These are phyloP conservation scores for Pilaira anomala DNA, from an alignment of 192 early-diverging fungal genomes.

Conservation along the genomic window DNA sequence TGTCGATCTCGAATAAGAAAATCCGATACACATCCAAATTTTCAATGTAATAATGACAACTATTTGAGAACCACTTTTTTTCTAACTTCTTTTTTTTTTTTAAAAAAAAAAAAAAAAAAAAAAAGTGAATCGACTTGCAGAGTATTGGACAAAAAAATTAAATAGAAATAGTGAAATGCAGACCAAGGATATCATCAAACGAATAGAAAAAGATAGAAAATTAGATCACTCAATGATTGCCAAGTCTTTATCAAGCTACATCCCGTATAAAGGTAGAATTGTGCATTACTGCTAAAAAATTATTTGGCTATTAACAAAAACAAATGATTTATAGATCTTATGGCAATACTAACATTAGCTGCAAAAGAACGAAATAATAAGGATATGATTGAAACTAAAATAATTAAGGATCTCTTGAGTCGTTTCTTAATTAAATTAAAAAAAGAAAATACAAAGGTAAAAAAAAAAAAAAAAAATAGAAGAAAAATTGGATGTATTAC, in stretches of 20 bases:
- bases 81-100: not conserved
- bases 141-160: not conserved
- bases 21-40: conserved; percentile 83
- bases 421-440: not conserved
- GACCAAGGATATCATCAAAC: not conserved
- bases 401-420: not conserved
- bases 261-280: not conserved
- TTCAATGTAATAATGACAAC: conserved; percentile 51
- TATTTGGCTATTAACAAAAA: not conserved
- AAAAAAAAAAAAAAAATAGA: not conserved
- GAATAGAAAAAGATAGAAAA: not conserved
- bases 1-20: conserved; percentile 57
- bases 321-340: not conserved
- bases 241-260: not conserved
- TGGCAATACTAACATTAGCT: not conserved
- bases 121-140: conserved; percentile 9
- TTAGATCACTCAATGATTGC: not conserved
- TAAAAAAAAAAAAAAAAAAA: too few species aligned
- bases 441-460: conserved; percentile 1
- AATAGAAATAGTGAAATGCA: not conserved
- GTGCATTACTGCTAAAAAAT: not conserved
- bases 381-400: not conserved
- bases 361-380: not conserved
- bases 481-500: not conserved
- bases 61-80: not conserved